A percentile compares a stretch with the other conserved stretches of the same genome.
phyloP scores from a whole-genome alignment of 164 flowering plant genomes.

The Tinospora cordifolia region DNA sequence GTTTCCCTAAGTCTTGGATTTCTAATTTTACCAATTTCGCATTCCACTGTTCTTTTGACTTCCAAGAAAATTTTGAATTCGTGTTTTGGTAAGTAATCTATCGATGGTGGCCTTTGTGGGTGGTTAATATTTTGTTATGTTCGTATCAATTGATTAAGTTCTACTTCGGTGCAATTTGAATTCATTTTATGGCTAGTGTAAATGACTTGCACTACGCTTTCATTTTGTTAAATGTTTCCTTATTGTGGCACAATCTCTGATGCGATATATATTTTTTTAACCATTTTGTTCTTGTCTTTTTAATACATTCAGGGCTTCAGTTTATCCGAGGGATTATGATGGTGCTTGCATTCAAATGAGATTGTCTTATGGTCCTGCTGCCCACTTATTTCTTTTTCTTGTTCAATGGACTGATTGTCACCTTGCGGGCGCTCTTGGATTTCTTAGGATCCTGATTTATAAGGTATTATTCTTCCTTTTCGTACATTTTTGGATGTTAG shows the following conservation, averaged over 20 bases:
- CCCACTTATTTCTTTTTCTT: slow-evolving; percentile 71
- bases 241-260: not conserved
- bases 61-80: no score
- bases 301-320: slow-evolving; percentile 58
- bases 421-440: slow-evolving; percentile 88
- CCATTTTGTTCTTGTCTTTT: no score
- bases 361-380: slow-evolving; percentile 80
- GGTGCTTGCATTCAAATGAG: slow-evolving; percentile 91
- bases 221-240: not conserved
- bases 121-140: not conserved
- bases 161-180: not conserved
- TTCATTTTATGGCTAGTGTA: not conserved
- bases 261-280: slow-evolving; percentile 2
- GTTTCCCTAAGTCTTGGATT: not conserved
- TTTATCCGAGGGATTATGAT: slow-evolving; percentile 66
- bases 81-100: not conserved
- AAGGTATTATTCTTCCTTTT: slow-evolving; percentile 38
- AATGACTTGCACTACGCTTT: not conserved
- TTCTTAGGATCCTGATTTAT: slow-evolving; percentile 73
- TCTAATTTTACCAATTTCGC: no score
- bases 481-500: not conserved
- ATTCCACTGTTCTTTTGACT: no score
- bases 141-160: not conserved
- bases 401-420: slow-evolving; percentile 91
- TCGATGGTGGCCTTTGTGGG: not conserved